Conservation (phyloP, 176 grass and related monocot species). For the Musa beccarii region DNA sequence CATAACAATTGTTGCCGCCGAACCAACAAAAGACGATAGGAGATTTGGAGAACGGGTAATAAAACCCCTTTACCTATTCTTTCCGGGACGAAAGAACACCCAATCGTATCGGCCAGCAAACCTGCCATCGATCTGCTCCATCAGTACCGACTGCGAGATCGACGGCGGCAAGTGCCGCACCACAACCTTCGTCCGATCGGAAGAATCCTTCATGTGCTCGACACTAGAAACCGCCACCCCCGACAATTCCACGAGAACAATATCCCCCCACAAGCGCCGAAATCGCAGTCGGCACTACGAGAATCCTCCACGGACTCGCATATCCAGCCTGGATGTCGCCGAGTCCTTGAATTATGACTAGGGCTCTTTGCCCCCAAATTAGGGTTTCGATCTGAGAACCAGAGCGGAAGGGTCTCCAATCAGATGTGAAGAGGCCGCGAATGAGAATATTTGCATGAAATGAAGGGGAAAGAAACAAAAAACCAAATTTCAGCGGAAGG, state of each 20-base stretch:
- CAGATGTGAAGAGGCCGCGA: background rate
- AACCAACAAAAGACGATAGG: background rate
- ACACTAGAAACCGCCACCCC: background rate
- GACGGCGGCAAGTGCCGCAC: slow-evolving; percentile 74
- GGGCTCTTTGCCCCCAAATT: background rate
- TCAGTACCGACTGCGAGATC: slow-evolving; percentile 55
- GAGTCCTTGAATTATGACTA: background rate
- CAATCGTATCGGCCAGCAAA: slow-evolving; percentile 85
- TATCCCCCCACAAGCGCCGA: background rate
- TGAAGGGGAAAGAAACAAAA: background rate
- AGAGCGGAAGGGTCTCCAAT: background rate
- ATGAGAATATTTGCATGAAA: background rate
- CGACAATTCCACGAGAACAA: background rate
- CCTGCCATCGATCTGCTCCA: slow-evolving; percentile 87
- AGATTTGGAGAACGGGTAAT: background rate
- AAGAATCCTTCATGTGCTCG: slow-evolving; percentile 64
- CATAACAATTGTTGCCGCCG: background rate
- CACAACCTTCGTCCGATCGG: slow-evolving; percentile 83
- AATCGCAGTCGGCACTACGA: background rate
- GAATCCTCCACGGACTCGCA: background rate
- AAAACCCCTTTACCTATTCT: slow-evolving; percentile 41
- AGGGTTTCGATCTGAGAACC: background rate
- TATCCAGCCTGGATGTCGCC: background rate
- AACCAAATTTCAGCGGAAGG: background rate
- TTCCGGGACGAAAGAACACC: slow-evolving; percentile 73